phyloP scores from a whole-genome alignment of 768 basidiomycete species.

The Suillus hirtellus region DNA sequence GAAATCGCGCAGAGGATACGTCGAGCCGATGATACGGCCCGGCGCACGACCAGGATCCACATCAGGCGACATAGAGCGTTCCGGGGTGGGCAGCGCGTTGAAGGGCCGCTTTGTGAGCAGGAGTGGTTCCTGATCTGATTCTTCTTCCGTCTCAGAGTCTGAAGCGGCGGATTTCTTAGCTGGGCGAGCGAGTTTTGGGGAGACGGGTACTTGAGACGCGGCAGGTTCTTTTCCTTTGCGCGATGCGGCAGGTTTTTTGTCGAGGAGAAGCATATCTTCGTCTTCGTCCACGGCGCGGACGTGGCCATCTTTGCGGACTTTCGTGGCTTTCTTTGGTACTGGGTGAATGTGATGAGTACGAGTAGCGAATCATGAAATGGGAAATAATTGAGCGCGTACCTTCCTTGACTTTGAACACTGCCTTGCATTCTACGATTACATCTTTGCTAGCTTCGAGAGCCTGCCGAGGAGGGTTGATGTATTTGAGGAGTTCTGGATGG shows the following conservation, averaged over 20 bases:
- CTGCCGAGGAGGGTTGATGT: slow-evolving; percentile 74
- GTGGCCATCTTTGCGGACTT: slow-evolving; percentile 62
- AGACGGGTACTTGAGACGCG: slow-evolving; percentile 11
- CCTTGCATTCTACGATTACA: slow-evolving; percentile 61
- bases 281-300: slow-evolving; percentile 61
- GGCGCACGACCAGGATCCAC: slow-evolving; percentile 56
- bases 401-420: slow-evolving; percentile 74
- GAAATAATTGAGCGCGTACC: slow-evolving; percentile 41
- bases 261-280: slow-evolving; percentile 61
- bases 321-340: slow-evolving; percentile 67
- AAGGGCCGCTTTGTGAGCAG: slow-evolving; percentile 19
- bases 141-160: slow-evolving; percentile 57
- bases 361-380: not conserved
- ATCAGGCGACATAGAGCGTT: slow-evolving; percentile 45
- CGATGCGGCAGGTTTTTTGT: slow-evolving; percentile 21
- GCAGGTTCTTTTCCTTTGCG: slow-evolving; percentile 7
- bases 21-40: slow-evolving; percentile 75
- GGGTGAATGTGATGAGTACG: slow-evolving; percentile 4
- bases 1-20: slow-evolving; percentile 79
- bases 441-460: slow-evolving; percentile 61
- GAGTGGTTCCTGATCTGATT: slow-evolving; percentile 33
- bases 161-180: slow-evolving; percentile 38
- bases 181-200: slow-evolving; percentile 8
- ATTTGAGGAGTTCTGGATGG: slow-evolving; percentile 82
- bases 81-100: slow-evolving; percentile 50